phyloP scores from a whole-genome alignment of 305 asterid species.

The Rubia peregrina region DNA sequence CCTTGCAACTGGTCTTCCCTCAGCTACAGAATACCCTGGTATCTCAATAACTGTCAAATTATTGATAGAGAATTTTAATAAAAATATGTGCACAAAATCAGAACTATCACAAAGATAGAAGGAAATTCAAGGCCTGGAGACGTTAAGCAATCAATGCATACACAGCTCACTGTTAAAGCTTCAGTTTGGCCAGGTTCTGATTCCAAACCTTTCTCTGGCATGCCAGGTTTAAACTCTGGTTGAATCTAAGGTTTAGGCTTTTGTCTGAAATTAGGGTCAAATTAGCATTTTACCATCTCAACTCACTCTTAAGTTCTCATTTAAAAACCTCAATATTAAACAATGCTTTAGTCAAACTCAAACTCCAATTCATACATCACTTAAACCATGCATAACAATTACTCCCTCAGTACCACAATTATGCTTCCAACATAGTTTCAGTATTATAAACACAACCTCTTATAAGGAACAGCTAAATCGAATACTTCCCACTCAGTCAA shows the following conservation, averaged over 20 bases:
- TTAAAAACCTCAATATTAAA: neutral
- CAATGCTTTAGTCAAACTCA: too few relatives aligned
- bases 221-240: neutral
- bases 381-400: neutral
- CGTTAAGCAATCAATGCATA: neutral
- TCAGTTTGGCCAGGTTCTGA: neutral
- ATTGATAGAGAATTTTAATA: neutral
- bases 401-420: neutral
- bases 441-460: neutral
- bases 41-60: slow-evolving; percentile 7
- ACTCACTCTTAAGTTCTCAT: neutral
- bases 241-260: neutral
- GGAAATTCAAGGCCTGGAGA: neutral
- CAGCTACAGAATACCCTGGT: slow-evolving; percentile 23
- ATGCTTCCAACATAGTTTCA: neutral
- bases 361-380: too few relatives aligned
- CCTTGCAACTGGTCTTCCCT: slow-evolving; percentile 24
- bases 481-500: neutral
- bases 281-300: neutral
- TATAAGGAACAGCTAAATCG: neutral
- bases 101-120: neutral
- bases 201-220: neutral
- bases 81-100: neutral
- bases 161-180: neutral
- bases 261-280: neutral